phyloP scores from a whole-genome alignment of 768 basidiomycete species.

The Termitomyces sp. region DNA sequence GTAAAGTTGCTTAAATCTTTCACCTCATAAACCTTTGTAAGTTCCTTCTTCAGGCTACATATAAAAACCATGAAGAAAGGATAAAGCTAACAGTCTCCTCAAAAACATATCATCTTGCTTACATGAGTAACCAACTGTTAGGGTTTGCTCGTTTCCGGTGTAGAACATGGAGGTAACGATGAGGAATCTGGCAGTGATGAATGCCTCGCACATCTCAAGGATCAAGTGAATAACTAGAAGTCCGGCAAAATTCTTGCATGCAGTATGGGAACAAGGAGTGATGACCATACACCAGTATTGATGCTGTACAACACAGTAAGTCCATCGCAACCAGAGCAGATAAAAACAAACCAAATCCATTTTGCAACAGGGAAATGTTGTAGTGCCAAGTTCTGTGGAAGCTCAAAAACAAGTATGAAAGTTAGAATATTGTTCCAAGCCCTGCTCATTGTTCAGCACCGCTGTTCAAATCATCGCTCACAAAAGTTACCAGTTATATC shows the following conservation, averaged over 20 bases:
- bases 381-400: conserved; percentile 66
- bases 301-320: conserved; percentile 26
- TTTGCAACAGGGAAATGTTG: conserved; percentile 70
- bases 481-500: conserved; percentile 54
- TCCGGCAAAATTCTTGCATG: conserved; percentile 62
- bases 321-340: background rate
- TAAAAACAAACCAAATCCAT: conserved; percentile 61
- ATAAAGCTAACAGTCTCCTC: background rate
- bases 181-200: conserved; percentile 69
- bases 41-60: conserved; percentile 43
- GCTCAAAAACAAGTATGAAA: conserved; percentile 68
- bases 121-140: conserved; percentile 75
- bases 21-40: too few relatives aligned
- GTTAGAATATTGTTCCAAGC: conserved; percentile 72
- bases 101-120: conserved; percentile 20
- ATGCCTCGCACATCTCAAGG: conserved; percentile 69
- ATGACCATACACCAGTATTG: conserved; percentile 62
- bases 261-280: conserved; percentile 54
- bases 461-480: background rate
- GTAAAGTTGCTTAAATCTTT: too few relatives aligned
- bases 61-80: conserved; percentile 46
- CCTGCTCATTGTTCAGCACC: conserved; percentile 21
- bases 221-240: conserved; percentile 59
- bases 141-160: conserved; percentile 62
- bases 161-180: conserved; percentile 78